phyloP scores from a whole-genome alignment of 306 rosid genomes.

The Vachellia pachyceras region DNA sequence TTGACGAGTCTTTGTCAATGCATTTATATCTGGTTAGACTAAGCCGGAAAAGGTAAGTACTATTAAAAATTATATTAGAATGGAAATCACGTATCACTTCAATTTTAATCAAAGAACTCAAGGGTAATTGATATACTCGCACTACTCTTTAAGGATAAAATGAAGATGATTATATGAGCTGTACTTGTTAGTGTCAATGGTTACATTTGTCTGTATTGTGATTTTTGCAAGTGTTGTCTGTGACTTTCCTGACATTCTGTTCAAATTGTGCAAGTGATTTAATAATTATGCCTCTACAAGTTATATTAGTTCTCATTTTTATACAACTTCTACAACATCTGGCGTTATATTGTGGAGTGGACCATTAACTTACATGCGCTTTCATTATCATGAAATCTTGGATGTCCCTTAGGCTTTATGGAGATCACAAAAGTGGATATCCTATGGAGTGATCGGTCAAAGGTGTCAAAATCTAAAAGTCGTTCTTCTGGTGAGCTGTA shows the following conservation, averaged over 20 bases:
- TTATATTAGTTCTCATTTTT: neutral
- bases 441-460: conserved; percentile 70
- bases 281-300: neutral
- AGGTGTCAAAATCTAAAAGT: conserved; percentile 45
- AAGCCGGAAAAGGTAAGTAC: neutral
- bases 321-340: conserved; percentile 8
- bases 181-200: neutral
- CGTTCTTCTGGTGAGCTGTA: conserved; percentile 76
- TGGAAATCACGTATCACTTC: neutral
- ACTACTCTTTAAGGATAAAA: neutral
- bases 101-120: neutral
- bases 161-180: neutral
- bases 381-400: conserved; percentile 34
- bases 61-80: neutral
- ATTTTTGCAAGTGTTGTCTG: neutral
- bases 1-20: neutral
- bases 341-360: conserved; percentile 15
- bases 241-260: neutral
- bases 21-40: neutral
- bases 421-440: conserved; percentile 84
- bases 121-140: neutral
- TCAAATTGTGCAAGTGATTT: neutral
- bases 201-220: neutral
- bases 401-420: conserved; percentile 63
- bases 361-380: conserved; percentile 16